phyloP scores from a whole-genome alignment of 2,329 filamentous ascomycete genomes.

The Aspergillus luchuensis region DNA sequence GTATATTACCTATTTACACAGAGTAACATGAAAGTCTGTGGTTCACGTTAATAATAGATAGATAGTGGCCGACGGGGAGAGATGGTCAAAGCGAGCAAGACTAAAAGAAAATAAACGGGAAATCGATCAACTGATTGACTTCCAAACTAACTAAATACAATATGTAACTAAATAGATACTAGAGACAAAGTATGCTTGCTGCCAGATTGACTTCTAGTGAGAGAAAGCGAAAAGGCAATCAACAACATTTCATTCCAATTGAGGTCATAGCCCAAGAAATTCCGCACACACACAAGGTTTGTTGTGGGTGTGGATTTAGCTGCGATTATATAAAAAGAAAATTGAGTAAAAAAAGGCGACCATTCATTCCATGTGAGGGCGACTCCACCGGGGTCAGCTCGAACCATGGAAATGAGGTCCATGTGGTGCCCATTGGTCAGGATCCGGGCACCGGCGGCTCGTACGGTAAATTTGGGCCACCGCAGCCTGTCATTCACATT shows the following conservation, averaged over 20 bases:
- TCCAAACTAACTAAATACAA: no score
- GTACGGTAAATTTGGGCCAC: background rate
- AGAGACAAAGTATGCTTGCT: no score
- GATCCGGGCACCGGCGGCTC: background rate
- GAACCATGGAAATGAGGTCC: conserved; percentile 17
- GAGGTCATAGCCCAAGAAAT: no score
- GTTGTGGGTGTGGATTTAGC: no score
- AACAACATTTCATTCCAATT: no score
- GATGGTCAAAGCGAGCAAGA: conserved; percentile 1
- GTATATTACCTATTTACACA: background rate
- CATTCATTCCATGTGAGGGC: background rate
- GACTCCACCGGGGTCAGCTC: conserved; percentile 5
- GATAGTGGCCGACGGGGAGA: background rate
- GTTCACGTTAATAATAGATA: conserved; percentile 6
- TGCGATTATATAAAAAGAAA: background rate
- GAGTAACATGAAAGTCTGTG: background rate
- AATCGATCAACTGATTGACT: conserved; percentile 4
- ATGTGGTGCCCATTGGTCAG: conserved; percentile 14
- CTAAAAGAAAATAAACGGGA: background rate
- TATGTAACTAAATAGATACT: no score
- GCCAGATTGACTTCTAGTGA: background rate
- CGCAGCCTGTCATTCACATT: background rate
- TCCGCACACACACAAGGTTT: no score
- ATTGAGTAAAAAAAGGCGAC: background rate
- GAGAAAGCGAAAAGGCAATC: background rate